These are phyloP conservation scores for Turritis glabra DNA, from an alignment of 345 rosid species.

Conservation along the genomic window DNA sequence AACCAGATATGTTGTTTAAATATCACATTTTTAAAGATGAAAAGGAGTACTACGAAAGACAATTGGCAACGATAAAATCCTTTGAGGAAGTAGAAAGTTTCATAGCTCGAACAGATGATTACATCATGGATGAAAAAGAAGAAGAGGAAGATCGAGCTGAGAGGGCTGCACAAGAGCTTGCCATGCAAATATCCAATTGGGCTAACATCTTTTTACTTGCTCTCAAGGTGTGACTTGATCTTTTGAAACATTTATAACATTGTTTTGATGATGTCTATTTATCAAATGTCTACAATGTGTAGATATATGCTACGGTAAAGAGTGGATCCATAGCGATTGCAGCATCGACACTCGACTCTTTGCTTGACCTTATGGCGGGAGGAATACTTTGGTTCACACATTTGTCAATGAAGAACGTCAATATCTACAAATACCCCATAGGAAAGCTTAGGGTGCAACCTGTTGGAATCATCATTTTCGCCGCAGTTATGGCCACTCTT, in stretches of 20 bases:
- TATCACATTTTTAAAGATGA: constrained; percentile 47
- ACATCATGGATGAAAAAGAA: constrained; percentile 33
- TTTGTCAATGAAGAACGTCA: constrained; percentile 75
- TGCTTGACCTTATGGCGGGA: constrained; percentile 95
- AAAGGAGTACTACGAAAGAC: constrained; percentile 73
- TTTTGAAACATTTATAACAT: not conserved
- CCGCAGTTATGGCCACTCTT: constrained; percentile 94
- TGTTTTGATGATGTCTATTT: not conserved
- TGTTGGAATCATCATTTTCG: constrained; percentile 87
- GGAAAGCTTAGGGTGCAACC: constrained; percentile 97
- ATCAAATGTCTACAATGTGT: constrained; percentile 25
- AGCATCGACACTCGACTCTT: constrained; percentile 92
- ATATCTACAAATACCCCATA: constrained; percentile 89
- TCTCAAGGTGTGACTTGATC: constrained; percentile 54
- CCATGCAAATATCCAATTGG: constrained; percentile 79
- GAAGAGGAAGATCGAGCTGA: constrained; percentile 46
- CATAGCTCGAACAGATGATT: constrained; percentile 34
- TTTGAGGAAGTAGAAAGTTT: constrained; percentile 71
- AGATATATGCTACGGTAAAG: constrained; percentile 80
- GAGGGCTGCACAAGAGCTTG: constrained; percentile 54
- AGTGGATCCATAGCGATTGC: constrained; percentile 97
- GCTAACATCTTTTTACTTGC: constrained; percentile 72
- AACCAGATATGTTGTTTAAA: not conserved
- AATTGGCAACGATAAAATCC: constrained; percentile 68
- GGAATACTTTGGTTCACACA: constrained; percentile 97